phyloP scores from a whole-genome alignment of 129 eudicot species.

The Flaveria ramosissima region DNA sequence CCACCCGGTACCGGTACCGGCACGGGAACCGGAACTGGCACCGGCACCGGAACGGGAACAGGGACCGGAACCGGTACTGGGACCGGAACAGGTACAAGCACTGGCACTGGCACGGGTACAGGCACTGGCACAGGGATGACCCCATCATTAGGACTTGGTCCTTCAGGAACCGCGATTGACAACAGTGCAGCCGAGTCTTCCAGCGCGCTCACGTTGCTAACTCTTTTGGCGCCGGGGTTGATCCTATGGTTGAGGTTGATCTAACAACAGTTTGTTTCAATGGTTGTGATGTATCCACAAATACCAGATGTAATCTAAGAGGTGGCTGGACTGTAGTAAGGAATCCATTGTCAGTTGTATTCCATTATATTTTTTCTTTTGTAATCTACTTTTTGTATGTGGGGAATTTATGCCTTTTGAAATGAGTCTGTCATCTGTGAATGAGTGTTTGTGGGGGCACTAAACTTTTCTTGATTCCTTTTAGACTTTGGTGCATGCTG shows the following conservation, averaged over 20 bases:
- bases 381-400: conserved; percentile 30
- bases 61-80: conserved; percentile 31
- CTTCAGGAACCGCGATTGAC: conserved; percentile 43
- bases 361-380: conserved; percentile 37
- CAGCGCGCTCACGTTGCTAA: conserved; percentile 23
- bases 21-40: conserved; percentile 15
- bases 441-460: conserved; percentile 40
- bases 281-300: conserved; percentile 37
- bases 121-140: conserved; percentile 29
- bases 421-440: conserved; percentile 42
- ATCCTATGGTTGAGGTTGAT: conserved; percentile 42
- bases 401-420: conserved; percentile 70
- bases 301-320: conserved; percentile 22
- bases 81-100: conserved; percentile 20
- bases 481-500: conserved; percentile 6
- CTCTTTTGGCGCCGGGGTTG: conserved; percentile 48
- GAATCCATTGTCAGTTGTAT: conserved; percentile 38
- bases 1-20: conserved; percentile 34
- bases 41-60: not conserved
- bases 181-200: conserved; percentile 35
- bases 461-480: conserved; percentile 33
- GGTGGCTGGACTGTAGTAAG: conserved; percentile 34
- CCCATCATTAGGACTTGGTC: conserved; percentile 44
- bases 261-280: conserved; percentile 13
- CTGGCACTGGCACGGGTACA: conserved; percentile 25